These are phyloP conservation scores for Melanopsichium pennsylvanicum DNA, from an alignment of 1,284 basidiomycete species.

Conservation along the genomic window DNA sequence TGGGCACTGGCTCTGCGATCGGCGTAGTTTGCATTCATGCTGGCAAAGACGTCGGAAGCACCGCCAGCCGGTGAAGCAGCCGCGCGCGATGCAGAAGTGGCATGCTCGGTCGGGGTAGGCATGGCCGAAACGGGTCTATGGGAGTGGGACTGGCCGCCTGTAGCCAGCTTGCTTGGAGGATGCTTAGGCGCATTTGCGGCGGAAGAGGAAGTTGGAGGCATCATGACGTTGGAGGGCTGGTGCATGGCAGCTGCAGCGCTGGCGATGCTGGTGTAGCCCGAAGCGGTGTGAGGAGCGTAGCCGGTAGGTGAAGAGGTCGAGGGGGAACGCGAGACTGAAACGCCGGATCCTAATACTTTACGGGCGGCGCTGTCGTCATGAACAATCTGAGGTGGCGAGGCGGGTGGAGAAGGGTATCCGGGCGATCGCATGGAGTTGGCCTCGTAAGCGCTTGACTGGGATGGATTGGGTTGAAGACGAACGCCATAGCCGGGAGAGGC, in stretches of 20 bases:
- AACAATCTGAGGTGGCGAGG: constrained; percentile 32
- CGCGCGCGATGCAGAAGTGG: constrained; percentile 11
- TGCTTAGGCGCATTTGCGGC: constrained; percentile 19
- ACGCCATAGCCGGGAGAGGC: constrained; percentile 31
- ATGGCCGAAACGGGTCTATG: constrained; percentile 60
- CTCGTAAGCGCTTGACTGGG: constrained; percentile 5
- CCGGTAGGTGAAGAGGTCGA: constrained; percentile 19
- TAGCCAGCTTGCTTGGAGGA: constrained; percentile 52
- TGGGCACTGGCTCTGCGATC: constrained; percentile 61
- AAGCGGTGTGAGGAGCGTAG: constrained; percentile 11
- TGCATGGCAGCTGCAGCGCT: constrained; percentile 36
- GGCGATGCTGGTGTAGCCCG: constrained; percentile 37
- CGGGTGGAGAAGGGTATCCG: constrained; percentile 39
- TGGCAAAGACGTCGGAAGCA: constrained; percentile 39
- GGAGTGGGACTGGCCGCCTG: constrained; percentile 55
- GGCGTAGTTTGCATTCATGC: constrained; percentile 44
- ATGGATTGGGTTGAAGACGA: constrained; percentile 8
- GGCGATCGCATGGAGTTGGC: constrained; percentile 21
- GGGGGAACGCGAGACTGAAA: constrained; percentile 15
- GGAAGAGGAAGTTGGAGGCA: constrained; percentile 10
- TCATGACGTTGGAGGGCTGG: constrained; percentile 6
- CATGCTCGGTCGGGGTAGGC: constrained; percentile 49
- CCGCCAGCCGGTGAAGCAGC: constrained; percentile 6
- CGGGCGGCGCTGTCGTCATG: constrained; percentile 1
- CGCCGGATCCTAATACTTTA: too few species aligned